Evolutionary conservation across 177 flowering plant species (phyloP).

Genomic region (Tripterygium wilfordii): DNA sequence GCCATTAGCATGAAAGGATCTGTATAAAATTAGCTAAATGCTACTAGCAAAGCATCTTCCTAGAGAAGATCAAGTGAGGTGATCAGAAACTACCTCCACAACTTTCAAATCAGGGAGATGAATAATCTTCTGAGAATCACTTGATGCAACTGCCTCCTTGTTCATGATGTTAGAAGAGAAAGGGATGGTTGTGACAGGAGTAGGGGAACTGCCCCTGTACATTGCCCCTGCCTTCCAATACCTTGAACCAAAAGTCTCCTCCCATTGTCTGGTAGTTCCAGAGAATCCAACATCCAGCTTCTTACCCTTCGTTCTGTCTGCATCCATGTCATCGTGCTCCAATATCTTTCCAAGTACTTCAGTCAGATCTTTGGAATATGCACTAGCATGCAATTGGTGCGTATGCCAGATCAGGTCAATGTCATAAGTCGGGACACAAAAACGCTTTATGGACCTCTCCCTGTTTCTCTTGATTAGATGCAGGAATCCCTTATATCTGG

Average conservation of each 20-base stretch:
- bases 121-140: slow-evolving; percentile 24
- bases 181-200: slow-evolving; percentile 52
- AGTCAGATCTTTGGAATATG: slow-evolving; percentile 66
- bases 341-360: slow-evolving; percentile 56
- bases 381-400: slow-evolving; percentile 79
- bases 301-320: slow-evolving; percentile 80
- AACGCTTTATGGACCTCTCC: slow-evolving; percentile 53
- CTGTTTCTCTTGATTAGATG: slow-evolving; percentile 80
- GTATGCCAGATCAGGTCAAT: slow-evolving; percentile 96
- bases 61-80: too few relatives aligned
- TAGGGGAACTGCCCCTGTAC: slow-evolving; percentile 73
- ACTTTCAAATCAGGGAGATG: slow-evolving; percentile 35
- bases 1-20: neutral
- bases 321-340: slow-evolving; percentile 89
- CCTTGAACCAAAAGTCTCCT: slow-evolving; percentile 75
- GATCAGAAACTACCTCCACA: slow-evolving; percentile 56
- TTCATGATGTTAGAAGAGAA: slow-evolving; percentile 12
- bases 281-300: slow-evolving; percentile 88
- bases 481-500: slow-evolving; percentile 90
- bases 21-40: too few relatives aligned
- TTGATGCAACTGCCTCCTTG: slow-evolving; percentile 22
- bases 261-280: slow-evolving; percentile 81
- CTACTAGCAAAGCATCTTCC: too few relatives aligned
- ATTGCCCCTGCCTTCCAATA: slow-evolving; percentile 96
- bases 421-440: slow-evolving; percentile 98